A percentile compares a stretch with the other conserved stretches of the same genome.
Evolutionary conservation across 805 yeast genomes (phyloP).

Genomic region (Saccharomyces eubayanus): DNA sequence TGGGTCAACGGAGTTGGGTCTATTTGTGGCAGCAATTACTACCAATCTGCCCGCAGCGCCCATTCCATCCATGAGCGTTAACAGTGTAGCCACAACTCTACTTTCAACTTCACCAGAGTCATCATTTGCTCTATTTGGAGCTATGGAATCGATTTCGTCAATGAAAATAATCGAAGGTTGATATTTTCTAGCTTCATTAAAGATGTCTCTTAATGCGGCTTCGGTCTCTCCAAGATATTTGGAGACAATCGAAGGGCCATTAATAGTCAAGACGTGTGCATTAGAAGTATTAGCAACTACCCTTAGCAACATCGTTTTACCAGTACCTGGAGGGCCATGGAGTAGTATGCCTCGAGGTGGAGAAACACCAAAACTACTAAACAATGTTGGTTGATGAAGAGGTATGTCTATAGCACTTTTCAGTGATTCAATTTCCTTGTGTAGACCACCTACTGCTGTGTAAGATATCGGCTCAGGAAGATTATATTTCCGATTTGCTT

Average conservation of each 20-base stretch:
- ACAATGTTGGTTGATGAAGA: slow-evolving; percentile 63
- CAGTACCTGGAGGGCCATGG: slow-evolving; percentile 97
- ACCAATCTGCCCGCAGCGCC: slow-evolving; percentile 58
- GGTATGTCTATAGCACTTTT: slow-evolving; percentile 72
- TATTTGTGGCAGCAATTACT: slow-evolving; percentile 63
- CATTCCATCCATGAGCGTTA: slow-evolving; percentile 75
- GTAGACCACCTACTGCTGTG: slow-evolving; percentile 68
- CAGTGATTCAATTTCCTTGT: slow-evolving; percentile 50
- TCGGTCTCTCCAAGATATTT: slow-evolving; percentile 95
- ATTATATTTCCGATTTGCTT: slow-evolving; percentile 34
- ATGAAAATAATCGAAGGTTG: slow-evolving; percentile 85
- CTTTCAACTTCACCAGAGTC: slow-evolving; percentile 87
- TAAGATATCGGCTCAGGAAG: slow-evolving; percentile 41
- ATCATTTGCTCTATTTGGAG: slow-evolving; percentile 75
- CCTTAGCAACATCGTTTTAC: slow-evolving; percentile 80
- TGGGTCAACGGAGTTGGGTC: slow-evolving; percentile 61
- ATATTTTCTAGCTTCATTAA: slow-evolving; percentile 73
- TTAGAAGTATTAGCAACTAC: slow-evolving; percentile 71
- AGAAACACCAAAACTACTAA: slow-evolving; percentile 74
- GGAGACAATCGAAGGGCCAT: slow-evolving; percentile 87
- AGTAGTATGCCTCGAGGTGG: slow-evolving; percentile 91
- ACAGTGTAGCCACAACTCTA: slow-evolving; percentile 79
- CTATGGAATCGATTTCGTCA: slow-evolving; percentile 90
- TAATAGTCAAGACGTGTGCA: slow-evolving; percentile 78
- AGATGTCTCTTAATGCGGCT: slow-evolving; percentile 66